Evolutionary conservation across 805 yeast species (phyloP).

Genomic region (Myxozyma monticola): DNA sequence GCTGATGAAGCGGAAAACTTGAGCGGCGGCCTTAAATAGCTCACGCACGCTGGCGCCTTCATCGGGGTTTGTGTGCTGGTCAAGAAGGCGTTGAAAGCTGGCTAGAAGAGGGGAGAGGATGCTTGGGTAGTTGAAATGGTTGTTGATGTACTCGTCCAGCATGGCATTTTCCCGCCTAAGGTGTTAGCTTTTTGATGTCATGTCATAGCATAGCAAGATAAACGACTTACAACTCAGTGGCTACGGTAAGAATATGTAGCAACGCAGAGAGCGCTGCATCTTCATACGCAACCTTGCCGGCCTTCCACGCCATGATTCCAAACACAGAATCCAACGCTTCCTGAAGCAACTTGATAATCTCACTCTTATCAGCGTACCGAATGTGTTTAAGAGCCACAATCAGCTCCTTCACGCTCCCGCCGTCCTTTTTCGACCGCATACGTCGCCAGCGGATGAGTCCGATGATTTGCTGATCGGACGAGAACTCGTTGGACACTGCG

Average conservation of each 20-base stretch:
- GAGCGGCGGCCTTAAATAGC: slow-evolving; percentile 17
- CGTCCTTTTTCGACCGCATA: slow-evolving; percentile 10
- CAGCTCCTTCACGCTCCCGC: slow-evolving; percentile 9
- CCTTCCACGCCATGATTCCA: slow-evolving; percentile 44
- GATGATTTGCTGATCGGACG: slow-evolving; percentile 22
- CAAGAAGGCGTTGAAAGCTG: slow-evolving; percentile 18
- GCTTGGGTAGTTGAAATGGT: slow-evolving; percentile 33
- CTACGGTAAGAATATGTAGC: slow-evolving; percentile 33
- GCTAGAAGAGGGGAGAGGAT: slow-evolving; percentile 22
- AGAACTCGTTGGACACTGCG: slow-evolving; percentile 21
- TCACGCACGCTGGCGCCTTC: slow-evolving; percentile 17
- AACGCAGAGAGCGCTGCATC: slow-evolving; percentile 32
- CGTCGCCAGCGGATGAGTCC: slow-evolving; percentile 24
- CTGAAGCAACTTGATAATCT: slow-evolving; percentile 49
- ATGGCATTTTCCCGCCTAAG: slow-evolving; percentile 5
- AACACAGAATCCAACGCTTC: slow-evolving; percentile 37
- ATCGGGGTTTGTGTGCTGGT: slow-evolving; percentile 8
- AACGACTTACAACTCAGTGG: slow-evolving; percentile 20
- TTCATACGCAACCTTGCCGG: slow-evolving; percentile 40
- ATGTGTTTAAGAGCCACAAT: slow-evolving; percentile 20
- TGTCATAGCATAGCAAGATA: background rate
- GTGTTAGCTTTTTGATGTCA: background rate
- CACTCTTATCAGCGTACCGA: slow-evolving; percentile 52
- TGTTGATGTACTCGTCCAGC: slow-evolving; percentile 32
- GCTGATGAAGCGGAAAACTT: slow-evolving; percentile 20